Percentiles rank a stretch among this genome's conserved stretches.
phyloP scores from a whole-genome alignment of 768 basidiomycete species.

The Calocera cornea region DNA sequence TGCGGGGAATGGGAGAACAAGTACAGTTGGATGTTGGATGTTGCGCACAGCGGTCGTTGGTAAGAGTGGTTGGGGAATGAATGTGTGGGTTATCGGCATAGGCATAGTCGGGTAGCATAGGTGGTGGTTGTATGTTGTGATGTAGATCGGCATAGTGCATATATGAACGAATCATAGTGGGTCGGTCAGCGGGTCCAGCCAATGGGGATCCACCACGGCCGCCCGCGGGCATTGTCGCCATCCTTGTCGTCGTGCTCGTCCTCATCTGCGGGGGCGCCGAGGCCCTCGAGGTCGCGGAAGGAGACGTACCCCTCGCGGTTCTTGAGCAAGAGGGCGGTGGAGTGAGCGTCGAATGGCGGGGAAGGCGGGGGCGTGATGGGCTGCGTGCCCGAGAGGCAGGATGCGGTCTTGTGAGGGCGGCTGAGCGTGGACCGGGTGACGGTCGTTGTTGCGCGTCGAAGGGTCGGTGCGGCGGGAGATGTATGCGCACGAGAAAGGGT shows the following conservation, averaged over 20 bases:
- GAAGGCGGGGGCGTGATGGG: slow-evolving; percentile 12
- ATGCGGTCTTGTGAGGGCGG: neutral
- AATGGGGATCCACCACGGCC: slow-evolving; percentile 3
- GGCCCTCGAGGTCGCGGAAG: slow-evolving; percentile 53
- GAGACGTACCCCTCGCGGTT: slow-evolving; percentile 50
- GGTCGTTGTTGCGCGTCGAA: neutral
- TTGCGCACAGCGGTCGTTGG: no score
- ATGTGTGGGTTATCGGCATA: no score
- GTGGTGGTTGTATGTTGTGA: no score
- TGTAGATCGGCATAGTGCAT: neutral
- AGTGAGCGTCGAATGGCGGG: slow-evolving; percentile 48
- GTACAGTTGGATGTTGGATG: no score
- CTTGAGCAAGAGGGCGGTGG: slow-evolving; percentile 44
- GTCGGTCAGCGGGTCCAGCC: neutral
- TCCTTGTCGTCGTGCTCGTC: slow-evolving; percentile 29
- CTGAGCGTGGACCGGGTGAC: neutral
- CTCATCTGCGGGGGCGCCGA: slow-evolving; percentile 40
- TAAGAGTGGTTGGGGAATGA: no score
- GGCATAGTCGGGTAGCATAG: no score
- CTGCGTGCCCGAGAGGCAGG: neutral
- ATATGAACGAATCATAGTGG: neutral
- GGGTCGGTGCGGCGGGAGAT: neutral
- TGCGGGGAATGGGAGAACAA: no score
- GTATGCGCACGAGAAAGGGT: neutral
- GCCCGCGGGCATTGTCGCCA: neutral